phyloP scores from a whole-genome alignment of 1,139 yeast genomes.

The Candida tropicalis region DNA sequence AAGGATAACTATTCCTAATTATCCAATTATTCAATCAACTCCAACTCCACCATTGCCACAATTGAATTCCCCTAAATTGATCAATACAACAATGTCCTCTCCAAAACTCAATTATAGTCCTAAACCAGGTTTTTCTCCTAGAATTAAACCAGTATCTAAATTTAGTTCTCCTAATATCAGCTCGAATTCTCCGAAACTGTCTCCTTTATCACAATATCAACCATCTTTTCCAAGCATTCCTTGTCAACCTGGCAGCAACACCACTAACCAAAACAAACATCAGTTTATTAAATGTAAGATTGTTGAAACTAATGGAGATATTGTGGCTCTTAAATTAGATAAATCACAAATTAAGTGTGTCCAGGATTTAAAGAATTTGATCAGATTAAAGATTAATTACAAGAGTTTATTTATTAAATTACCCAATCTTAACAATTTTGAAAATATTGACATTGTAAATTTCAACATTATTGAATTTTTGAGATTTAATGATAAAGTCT shows the following conservation, averaged over 20 bases:
- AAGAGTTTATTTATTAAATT: constrained; percentile 33
- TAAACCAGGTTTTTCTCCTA: constrained; percentile 10
- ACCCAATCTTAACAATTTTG: constrained; percentile 27
- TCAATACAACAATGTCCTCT: constrained; percentile 8
- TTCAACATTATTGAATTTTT: constrained; percentile 28
- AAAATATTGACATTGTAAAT: constrained; percentile 29
- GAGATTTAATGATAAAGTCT: constrained; percentile 17
- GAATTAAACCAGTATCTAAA: constrained; percentile 5
- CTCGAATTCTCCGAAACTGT: neutral
- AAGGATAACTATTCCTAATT: neutral
- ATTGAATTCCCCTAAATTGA: constrained; percentile 8
- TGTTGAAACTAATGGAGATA: constrained; percentile 29
- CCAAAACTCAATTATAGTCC: constrained; percentile 4
- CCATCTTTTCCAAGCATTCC: neutral
- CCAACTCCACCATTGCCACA: constrained; percentile 6
- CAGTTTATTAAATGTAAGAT: constrained; percentile 32
- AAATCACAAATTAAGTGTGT: constrained; percentile 28
- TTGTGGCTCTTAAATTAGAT: constrained; percentile 30
- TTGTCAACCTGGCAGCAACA: neutral
- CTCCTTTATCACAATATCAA: constrained; percentile 6
- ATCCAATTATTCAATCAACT: constrained; percentile 1
- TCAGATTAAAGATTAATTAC: constrained; percentile 27
- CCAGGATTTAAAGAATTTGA: constrained; percentile 30
- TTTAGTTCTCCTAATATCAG: neutral
- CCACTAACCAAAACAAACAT: constrained; percentile 12